A percentile compares a stretch with the other conserved stretches of the same genome.
phyloP scores from a whole-genome alignment of 176 grass and related monocot genomes.

The Zoysia pacifica region DNA sequence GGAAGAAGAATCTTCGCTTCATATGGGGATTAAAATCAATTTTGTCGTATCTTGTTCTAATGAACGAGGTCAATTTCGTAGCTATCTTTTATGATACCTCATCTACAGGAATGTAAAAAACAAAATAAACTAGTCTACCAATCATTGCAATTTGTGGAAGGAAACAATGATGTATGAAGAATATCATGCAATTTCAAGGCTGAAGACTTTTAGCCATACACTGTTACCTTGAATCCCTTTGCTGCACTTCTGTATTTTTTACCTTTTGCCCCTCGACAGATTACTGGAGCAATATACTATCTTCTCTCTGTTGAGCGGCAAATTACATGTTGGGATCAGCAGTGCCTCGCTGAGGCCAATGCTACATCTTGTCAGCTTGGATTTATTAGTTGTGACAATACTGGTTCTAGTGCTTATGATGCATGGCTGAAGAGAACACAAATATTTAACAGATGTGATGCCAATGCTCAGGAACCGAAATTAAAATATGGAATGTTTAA shows the following conservation, averaged over 20 bases:
- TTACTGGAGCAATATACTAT: constrained; percentile 83
- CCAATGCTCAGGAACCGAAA: rapidly evolving
- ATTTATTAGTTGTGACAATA: constrained; percentile 60
- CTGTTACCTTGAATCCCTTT: neutral
- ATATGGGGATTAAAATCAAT: neutral
- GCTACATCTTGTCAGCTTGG: constrained; percentile 25
- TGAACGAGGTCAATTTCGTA: neutral
- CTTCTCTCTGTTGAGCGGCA: constrained; percentile 80
- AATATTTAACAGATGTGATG: constrained; percentile 47
- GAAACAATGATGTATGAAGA: neutral
- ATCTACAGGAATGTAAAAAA: constrained; percentile 6
- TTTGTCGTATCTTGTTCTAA: neutral
- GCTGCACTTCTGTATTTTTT: constrained; percentile 3
- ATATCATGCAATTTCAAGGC: neutral
- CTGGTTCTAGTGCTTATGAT: neutral
- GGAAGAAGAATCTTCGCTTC: neutral
- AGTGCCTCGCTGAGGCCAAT: constrained; percentile 34
- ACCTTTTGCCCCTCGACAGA: constrained; percentile 43
- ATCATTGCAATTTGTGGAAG: neutral
- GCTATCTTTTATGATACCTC: neutral
- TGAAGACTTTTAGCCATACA: neutral
- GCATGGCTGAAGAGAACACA: constrained; percentile 27
- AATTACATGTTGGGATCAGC: constrained; percentile 84
- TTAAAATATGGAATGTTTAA: constrained; percentile 65
- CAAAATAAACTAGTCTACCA: neutral